A percentile compares a stretch with the other conserved stretches of the same genome.
These are phyloP conservation scores for Fusarium dlaminii DNA, from an alignment of 2,329 filamentous ascomycete genomes.

Conservation along the genomic window DNA sequence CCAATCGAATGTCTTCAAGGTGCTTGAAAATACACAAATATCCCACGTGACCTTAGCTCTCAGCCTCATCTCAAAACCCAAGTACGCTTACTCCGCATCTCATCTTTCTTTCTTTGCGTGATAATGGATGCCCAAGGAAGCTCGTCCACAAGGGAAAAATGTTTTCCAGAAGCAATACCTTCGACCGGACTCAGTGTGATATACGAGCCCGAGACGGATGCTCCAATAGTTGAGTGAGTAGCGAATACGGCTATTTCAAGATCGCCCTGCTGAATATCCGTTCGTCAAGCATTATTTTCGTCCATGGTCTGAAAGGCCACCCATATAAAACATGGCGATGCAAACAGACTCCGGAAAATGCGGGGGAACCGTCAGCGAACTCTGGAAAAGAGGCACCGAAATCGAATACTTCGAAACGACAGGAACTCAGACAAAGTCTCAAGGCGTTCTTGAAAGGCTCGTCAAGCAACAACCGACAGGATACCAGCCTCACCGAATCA, in stretches of 20 bases:
- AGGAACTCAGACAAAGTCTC: neutral
- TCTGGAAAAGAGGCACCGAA: accelerated
- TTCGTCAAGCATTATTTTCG: conserved; percentile 3
- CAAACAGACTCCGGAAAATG: too few species aligned
- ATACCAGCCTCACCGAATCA: neutral
- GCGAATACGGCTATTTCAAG: neutral
- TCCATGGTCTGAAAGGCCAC: conserved; percentile 23
- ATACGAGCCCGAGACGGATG: neutral
- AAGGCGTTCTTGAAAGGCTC: neutral
- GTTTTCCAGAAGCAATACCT: neutral
- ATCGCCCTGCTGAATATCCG: neutral
- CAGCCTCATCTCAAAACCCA: neutral
- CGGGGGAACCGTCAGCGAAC: accelerated
- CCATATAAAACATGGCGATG: conserved; percentile 21
- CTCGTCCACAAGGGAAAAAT: neutral
- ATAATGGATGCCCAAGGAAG: neutral
- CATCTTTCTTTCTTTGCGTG: too few species aligned
- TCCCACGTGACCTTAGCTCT: neutral
- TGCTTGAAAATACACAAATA: neutral
- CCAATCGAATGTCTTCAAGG: neutral
- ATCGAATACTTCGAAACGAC: too few species aligned
- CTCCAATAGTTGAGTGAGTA: neutral
- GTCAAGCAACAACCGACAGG: neutral
- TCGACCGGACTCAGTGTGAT: neutral
- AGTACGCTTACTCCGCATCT: neutral